Percentiles rank a stretch among this genome's conserved stretches.
phyloP scores from a whole-genome alignment of 805 yeast species.

The Ogataea allantospora region DNA sequence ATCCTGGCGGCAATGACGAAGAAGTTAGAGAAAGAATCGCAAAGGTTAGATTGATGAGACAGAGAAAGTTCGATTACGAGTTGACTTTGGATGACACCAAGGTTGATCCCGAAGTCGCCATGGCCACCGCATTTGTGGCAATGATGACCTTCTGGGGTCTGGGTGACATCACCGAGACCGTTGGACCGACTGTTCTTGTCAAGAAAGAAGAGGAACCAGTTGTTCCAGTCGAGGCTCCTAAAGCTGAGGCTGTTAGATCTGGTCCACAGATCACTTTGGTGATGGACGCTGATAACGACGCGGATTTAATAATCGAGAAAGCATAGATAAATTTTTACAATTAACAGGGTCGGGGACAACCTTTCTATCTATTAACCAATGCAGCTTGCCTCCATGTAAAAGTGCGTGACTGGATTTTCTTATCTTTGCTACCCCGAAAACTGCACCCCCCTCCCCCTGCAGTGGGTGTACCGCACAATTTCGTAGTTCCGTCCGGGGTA shows the following conservation, averaged over 20 bases:
- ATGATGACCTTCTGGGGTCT: conserved; percentile 69
- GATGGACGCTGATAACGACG: conserved; percentile 30
- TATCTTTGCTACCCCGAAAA: conserved; percentile 8
- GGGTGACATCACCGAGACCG: conserved; percentile 51
- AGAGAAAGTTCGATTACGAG: conserved; percentile 60
- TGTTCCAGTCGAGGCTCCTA: conserved; percentile 9
- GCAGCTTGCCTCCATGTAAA: conserved; percentile 3
- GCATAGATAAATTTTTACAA: conserved; percentile 13
- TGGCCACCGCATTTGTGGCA: conserved; percentile 60
- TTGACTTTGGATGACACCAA: conserved; percentile 46
- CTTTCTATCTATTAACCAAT: conserved; percentile 3
- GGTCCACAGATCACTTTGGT: conserved; percentile 30
- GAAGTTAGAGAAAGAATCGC: conserved; percentile 55
- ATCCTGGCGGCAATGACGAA: conserved; percentile 56
- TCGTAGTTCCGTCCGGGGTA: conserved; percentile 8
- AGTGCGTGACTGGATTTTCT: conserved; percentile 11
- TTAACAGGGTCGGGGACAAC: conserved; percentile 11
- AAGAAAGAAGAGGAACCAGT: conserved; percentile 12
- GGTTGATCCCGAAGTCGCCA: conserved; percentile 49
- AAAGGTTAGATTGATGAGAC: conserved; percentile 54
- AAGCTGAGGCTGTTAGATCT: conserved; percentile 4
- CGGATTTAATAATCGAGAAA: conserved; percentile 34
- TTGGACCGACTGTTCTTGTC: conserved; percentile 45
- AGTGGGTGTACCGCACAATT: conserved; percentile 12
- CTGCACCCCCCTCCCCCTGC: conserved; percentile 8